These are phyloP conservation scores for Cucurbita pepo DNA, from an alignment of 306 rosid species.

Conservation along the genomic window DNA sequence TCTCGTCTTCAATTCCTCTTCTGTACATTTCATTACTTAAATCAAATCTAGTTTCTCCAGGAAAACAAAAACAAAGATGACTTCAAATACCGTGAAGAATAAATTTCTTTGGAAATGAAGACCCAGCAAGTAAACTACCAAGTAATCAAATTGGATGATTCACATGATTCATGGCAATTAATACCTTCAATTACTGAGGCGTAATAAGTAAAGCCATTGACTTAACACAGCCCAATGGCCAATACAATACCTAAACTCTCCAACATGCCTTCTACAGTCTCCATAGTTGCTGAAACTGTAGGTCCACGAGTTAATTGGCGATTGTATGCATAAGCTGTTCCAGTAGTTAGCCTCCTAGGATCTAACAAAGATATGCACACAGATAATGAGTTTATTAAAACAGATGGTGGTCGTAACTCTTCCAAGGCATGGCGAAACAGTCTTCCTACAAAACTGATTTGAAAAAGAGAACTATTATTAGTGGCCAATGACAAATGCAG, in stretches of 20 bases:
- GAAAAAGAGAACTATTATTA: constrained; percentile 5
- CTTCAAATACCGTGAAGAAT: neutral
- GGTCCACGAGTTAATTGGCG: constrained; percentile 58
- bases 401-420: constrained; percentile 86
- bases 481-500: neutral
- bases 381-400: constrained; percentile 73
- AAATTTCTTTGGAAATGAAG: neutral
- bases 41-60: neutral
- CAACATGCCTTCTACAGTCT: constrained; percentile 95
- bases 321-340: constrained; percentile 50
- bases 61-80: neutral
- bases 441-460: constrained; percentile 75
- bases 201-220: neutral
- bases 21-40: neutral
- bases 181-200: neutral
- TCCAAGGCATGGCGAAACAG: constrained; percentile 82
- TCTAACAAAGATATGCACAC: constrained; percentile 94
- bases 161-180: neutral
- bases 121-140: neutral
- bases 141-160: neutral
- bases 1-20: neutral
- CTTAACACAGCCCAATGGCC: neutral
- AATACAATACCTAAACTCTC: constrained; percentile 59
- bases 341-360: constrained; percentile 62
- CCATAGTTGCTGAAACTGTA: constrained; percentile 55